Evolutionary conservation across 1,284 basidiomycete species (phyloP), one percentile per base, ranked within the genome.

Genomic region (Ustilago crameri): DNA sequence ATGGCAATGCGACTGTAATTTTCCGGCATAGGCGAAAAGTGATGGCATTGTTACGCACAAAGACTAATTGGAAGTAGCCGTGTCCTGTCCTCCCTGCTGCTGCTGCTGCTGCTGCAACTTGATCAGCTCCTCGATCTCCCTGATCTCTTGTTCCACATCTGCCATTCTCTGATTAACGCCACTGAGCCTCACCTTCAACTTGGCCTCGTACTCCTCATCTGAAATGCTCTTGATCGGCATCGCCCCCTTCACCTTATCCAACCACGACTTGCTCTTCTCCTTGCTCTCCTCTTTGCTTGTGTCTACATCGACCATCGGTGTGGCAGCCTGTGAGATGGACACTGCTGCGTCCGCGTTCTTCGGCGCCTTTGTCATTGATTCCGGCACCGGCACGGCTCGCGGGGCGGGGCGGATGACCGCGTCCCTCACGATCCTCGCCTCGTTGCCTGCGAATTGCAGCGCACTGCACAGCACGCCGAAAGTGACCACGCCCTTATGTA

Each of bases 161-260:
- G 61, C 62, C 46, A 74, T 55, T 17, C 69, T 46, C 34, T 66
- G 65, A 27, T 74, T 63, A 10, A 75, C 59, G 20, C 43, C 40
- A 23, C 23, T 44, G 35, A 75, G 41, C 35, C 64, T 47, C 22
- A 54, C 54, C 37, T 62, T 52, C 18, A 75, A 40, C 45, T 68
- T 74, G 9, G 23, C 20, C 58, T 74, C 69, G 40, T 75, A 75
- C 62, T 75, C 70, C 38, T 75, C 61, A 42, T 75, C 71, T 35
- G 70, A 63, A 20, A 75, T 51, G 43, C 60, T 65, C n/a, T 59
- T 23, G 35, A 75, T 63, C 38, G 74, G 74, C 55, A 73, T 58
- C 5, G 42, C 44, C 2, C 27, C 44, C 24, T 61, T 63, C 26
- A 72, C 47, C 35, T 62, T 58, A 8, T n/a, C 22, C 24, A 66